A percentile compares a stretch with the other conserved stretches of the same genome.
phyloP scores from a whole-genome alignment of 2,329 filamentous ascomycete genomes.

The Cladophialophora psammophila region DNA sequence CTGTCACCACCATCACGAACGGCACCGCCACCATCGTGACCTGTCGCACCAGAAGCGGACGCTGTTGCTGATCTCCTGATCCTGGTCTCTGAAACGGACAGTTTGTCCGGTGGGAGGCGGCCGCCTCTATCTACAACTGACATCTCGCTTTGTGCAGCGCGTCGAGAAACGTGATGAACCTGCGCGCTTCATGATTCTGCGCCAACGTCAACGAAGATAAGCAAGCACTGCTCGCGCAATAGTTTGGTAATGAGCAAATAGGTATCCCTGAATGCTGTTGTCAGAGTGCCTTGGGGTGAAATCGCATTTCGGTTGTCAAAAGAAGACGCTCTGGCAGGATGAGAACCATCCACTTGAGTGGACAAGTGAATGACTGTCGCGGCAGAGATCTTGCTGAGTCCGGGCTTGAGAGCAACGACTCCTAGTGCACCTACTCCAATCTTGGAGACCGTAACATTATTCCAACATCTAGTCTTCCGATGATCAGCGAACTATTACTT shows the following conservation, averaged over 20 bases:
- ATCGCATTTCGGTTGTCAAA: too few relatives aligned
- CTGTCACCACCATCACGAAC: neutral
- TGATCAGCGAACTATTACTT: neutral
- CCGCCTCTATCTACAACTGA: conserved; percentile 74
- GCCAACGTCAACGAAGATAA: conserved; percentile 41
- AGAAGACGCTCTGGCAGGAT: too few relatives aligned
- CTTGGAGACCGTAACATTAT: too few relatives aligned
- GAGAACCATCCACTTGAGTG: too few relatives aligned
- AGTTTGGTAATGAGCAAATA: too few relatives aligned
- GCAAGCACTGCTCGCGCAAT: too few relatives aligned
- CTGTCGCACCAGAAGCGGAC: neutral
- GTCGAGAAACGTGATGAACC: conserved; percentile 81
- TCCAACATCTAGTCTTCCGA: neutral
- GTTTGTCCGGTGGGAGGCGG: conserved; percentile 71
- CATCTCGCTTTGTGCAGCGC: conserved; percentile 83
- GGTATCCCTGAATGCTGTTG: too few relatives aligned
- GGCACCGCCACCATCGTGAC: neutral
- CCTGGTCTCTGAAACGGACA: conserved; percentile 75
- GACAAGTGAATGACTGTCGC: too few relatives aligned
- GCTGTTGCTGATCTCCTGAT: conserved; percentile 11
- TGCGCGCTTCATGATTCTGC: conserved; percentile 80
- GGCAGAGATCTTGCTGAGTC: too few relatives aligned
- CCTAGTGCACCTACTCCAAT: too few relatives aligned
- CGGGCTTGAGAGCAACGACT: too few relatives aligned
- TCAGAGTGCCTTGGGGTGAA: too few relatives aligned